Percentiles rank a stretch among this genome's conserved stretches.
These are phyloP conservation scores for Isatis lusitanica DNA, from an alignment of 441 rosid species.

Conservation along the genomic window DNA sequence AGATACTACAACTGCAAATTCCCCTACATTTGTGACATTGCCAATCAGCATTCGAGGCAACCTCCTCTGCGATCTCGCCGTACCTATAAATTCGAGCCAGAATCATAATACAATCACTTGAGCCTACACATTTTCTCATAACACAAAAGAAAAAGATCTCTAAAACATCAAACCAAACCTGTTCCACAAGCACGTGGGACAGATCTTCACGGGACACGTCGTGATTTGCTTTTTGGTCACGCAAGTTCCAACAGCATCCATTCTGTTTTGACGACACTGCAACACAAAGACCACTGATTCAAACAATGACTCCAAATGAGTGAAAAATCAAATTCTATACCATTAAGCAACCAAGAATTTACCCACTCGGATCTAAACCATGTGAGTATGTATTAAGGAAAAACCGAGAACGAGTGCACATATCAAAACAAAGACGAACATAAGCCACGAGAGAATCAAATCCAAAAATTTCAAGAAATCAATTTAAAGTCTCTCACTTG, in stretches of 20 bases:
- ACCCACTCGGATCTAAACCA: neutral
- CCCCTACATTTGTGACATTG: conserved; percentile 78
- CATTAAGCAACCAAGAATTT: neutral
- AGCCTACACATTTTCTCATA: neutral
- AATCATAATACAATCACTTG: neutral
- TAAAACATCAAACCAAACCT: conserved; percentile 45
- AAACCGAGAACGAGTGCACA: too few species aligned
- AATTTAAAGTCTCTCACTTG: too few species aligned
- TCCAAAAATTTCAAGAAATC: too few species aligned
- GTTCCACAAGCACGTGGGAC: conserved; percentile 69
- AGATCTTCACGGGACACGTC: conserved; percentile 53
- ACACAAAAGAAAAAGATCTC: neutral
- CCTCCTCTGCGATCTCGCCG: conserved; percentile 65
- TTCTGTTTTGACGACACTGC: conserved; percentile 41
- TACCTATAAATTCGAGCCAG: conserved; percentile 46
- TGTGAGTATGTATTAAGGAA: neutral
- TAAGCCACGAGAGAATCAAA: too few species aligned
- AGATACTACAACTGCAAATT: conserved; percentile 79
- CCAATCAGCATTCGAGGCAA: conserved; percentile 52
- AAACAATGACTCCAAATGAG: neutral
- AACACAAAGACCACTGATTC: neutral
- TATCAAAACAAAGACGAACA: too few species aligned
- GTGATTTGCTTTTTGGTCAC: conserved; percentile 43
- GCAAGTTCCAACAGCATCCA: conserved; percentile 55
- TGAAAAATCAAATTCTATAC: neutral